Evolutionary conservation across 2,329 filamentous ascomycete species (phyloP), one percentile per base, ranked within the genome.

Genomic region (Nothophaeocryptopus gaeumannii): DNA sequence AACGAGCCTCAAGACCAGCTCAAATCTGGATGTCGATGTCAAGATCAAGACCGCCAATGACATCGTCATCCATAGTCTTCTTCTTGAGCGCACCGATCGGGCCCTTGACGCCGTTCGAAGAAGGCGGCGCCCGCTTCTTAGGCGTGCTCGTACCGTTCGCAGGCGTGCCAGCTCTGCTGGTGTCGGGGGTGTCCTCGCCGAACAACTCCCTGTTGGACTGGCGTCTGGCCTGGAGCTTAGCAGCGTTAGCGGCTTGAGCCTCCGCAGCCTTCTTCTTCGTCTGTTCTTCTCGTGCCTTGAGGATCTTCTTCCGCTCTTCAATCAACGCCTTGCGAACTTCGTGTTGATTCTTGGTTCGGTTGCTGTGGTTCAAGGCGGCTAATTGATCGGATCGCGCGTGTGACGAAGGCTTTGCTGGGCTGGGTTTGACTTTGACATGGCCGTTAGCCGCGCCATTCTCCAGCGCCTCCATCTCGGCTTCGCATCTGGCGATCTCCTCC

Each of bases 1-100:
- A 47, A 16, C 29, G n/a, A 9, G 37, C 10, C n/a, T 39, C 35
- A 15, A 31, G 2, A 5, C 7, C 39, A 35, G 20, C 35, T 72
- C 64, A 89, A 60, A 95, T 89, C 59, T 95, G 90, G 62, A 96
- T 84, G 61, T 97, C 92, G 67, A 97, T 89, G 26, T 89, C 92
- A 61, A 97, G 73, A 67, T 97, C 93, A 74, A 97, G 75, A 20
- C 84, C 80, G 1, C 86, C 90, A 69, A 97, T 92, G 48, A 96
- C 86, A 65, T 97, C 93, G 65, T 97, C 93, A 55, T 96, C 91
- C 76, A 87, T 86, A 50, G 90, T 80, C 71, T 88, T 79, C 59
- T 78, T 84, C 60, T 73, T 72, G 43, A 73, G 71, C 33, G 67
- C 58, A 26, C 62, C 63, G 51, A 70, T 69, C 47, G 68, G 70